Conservation (phyloP, 352 stramenopile genomes). For the Phytophthora capsici region DNA sequence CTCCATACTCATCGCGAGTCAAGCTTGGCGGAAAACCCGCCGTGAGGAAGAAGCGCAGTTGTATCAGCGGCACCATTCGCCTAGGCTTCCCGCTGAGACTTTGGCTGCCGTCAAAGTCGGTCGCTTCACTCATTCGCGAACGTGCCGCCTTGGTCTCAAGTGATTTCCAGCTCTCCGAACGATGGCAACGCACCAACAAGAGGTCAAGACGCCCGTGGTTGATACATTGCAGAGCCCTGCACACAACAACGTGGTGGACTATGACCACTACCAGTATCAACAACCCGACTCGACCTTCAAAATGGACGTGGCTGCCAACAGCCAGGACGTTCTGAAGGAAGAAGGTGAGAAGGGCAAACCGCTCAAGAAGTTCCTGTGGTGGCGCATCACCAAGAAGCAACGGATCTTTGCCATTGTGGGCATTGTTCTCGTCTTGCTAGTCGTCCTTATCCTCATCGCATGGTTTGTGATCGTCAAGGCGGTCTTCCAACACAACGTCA, state of each 20-base stretch:
- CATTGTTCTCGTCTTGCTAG: conserved; percentile 42
- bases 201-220: conserved; percentile 35
- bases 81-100: conserved; percentile 11
- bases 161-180: neutral
- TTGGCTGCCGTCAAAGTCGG: neutral
- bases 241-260: conserved; percentile 19
- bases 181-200: conserved; percentile 32
- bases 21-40: conserved; percentile 18
- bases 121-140: conserved; percentile 31
- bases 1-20: conserved; percentile 19
- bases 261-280: conserved; percentile 41
- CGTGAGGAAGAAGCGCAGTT: conserved; percentile 28
- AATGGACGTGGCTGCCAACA: conserved; percentile 29
- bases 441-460: conserved; percentile 61
- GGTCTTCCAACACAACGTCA: conserved; percentile 64
- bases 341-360: conserved; percentile 34
- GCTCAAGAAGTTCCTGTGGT: conserved; percentile 59
- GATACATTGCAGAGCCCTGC: conserved; percentile 37
- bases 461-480: conserved; percentile 63
- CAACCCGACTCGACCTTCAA: conserved; percentile 40
- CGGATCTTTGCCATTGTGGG: conserved; percentile 54
- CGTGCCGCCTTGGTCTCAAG: conserved; percentile 26
- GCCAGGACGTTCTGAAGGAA: conserved; percentile 33
- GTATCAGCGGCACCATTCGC: conserved; percentile 4
- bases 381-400: conserved; percentile 60